Evolutionary conservation across 2,329 filamentous ascomycete genomes (phyloP).

Genomic region (Chalaropsis thielavioides): DNA sequence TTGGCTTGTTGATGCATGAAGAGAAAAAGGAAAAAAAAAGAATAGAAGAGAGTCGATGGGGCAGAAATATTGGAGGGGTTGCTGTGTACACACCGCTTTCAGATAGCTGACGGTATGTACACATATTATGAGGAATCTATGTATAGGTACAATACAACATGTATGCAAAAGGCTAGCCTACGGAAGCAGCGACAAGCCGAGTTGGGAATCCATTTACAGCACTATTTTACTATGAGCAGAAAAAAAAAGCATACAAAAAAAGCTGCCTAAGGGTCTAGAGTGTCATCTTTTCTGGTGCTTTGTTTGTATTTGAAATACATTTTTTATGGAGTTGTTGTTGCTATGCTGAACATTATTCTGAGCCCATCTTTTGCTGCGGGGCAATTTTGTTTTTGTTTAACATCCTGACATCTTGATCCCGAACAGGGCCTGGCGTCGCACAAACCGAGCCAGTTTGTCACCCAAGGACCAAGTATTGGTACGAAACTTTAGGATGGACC

Average conservation of each 20-base stretch:
- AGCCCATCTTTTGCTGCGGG: neutral
- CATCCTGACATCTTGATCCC: neutral
- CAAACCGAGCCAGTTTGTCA: neutral
- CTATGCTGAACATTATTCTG: neutral
- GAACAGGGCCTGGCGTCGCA: neutral
- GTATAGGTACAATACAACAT: neutral
- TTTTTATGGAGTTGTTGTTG: neutral
- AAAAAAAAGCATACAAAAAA: no score
- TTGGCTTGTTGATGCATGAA: neutral
- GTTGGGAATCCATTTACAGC: no score
- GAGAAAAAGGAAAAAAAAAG: neutral
- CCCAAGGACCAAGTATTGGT: no score
- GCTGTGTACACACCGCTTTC: constrained; percentile 7
- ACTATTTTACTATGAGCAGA: no score
- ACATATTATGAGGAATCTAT: neutral
- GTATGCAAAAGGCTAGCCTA: neutral
- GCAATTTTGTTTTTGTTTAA: neutral
- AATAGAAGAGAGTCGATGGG: neutral
- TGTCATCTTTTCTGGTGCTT: no score
- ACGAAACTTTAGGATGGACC: no score
- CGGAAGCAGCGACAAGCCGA: neutral
- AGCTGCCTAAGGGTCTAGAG: no score
- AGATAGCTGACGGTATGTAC: neutral
- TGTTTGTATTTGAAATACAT: neutral
- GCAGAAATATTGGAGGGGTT: neutral